Conservation (phyloP, 306 rosid genomes). For the Carpinus fangiana region DNA sequence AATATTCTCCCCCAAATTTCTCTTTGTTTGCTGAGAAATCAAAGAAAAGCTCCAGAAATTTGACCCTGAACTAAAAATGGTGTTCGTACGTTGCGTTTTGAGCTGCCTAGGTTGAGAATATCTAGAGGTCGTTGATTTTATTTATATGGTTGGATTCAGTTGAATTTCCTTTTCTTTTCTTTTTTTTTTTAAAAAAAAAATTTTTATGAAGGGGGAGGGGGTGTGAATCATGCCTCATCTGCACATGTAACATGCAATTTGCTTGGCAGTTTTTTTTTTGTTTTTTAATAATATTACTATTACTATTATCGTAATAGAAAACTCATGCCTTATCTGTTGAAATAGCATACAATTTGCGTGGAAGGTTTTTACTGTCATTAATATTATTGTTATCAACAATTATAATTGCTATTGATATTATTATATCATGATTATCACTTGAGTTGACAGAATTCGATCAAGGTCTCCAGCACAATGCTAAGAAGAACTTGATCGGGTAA, state of each 20-base stretch:
- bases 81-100: too few relatives aligned
- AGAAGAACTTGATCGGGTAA: background rate
- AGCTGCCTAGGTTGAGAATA: background rate
- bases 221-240: slow-evolving; percentile 11
- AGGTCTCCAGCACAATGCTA: too few relatives aligned
- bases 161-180: background rate
- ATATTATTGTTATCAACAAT: background rate
- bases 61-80: background rate
- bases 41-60: background rate
- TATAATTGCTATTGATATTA: too few relatives aligned
- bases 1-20: background rate
- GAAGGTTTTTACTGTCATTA: background rate
- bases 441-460: background rate
- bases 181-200: too few relatives aligned
- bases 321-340: background rate
- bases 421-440: too few relatives aligned
- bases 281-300: background rate
- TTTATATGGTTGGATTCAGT: background rate
- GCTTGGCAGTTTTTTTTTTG: background rate
- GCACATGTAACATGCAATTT: slow-evolving; percentile 2
- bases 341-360: background rate
- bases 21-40: background rate
- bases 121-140: background rate
- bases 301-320: background rate
- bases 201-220: background rate